Percentiles rank a stretch among this genome's conserved stretches.
phyloP scores from a whole-genome alignment of 257 asterid genomes.

The Apocynum venetum region DNA sequence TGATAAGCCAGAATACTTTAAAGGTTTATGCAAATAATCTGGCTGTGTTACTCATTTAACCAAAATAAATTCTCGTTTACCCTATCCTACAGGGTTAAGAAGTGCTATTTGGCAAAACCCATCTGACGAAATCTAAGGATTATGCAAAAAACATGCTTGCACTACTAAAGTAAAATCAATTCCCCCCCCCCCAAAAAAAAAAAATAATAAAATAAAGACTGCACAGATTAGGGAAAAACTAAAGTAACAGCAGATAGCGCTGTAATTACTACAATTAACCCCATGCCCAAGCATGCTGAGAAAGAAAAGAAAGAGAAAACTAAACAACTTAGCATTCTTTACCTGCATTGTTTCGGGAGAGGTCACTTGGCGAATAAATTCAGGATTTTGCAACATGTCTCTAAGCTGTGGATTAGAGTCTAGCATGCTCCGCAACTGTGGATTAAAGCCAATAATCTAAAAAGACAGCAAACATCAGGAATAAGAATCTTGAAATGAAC shows the following conservation, averaged over 20 bases:
- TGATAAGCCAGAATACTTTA: neutral
- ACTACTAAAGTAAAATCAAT: neutral
- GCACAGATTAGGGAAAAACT: neutral
- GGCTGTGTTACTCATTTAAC: neutral
- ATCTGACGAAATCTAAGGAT: neutral
- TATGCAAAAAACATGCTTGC: neutral
- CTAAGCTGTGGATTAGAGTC: slow-evolving; percentile 50
- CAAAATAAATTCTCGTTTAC: neutral
- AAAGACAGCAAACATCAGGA: neutral
- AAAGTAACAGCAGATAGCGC: neutral
- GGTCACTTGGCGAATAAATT: slow-evolving; percentile 42
- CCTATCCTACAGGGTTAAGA: neutral
- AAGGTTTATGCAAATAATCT: neutral
- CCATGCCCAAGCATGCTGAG: neutral
- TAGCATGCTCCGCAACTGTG: slow-evolving; percentile 37
- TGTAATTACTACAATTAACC: neutral
- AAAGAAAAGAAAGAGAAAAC: neutral
- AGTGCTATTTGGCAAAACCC: neutral
- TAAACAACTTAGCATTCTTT: slow-evolving; percentile 2
- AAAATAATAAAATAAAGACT: neutral
- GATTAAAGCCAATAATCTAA: slow-evolving; percentile 45
- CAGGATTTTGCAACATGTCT: slow-evolving; percentile 59
- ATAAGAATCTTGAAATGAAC: slow-evolving; percentile 5
- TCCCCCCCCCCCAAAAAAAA: no score
- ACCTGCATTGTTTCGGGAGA: slow-evolving; percentile 58